A percentile compares a stretch with the other conserved stretches of the same genome.
Conservation (phyloP, 1,284 basidiomycete genomes). For the Boletellus sp. region DNA sequence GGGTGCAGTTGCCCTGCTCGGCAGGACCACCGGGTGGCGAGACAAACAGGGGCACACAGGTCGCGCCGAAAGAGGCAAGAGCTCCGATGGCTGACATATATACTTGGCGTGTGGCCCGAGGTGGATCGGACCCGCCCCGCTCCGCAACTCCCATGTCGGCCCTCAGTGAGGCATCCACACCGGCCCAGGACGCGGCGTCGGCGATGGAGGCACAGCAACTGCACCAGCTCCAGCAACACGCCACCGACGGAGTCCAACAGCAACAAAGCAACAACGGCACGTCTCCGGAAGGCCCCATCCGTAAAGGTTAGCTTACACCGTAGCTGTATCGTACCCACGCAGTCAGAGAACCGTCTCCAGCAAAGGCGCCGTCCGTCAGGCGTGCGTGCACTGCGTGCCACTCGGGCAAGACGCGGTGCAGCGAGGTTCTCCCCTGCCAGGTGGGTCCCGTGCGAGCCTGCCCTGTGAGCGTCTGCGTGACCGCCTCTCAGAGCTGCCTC, state of each 20-base stretch:
- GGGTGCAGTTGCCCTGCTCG: not conserved
- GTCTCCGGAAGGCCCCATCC: conserved; percentile 21
- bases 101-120: conserved; percentile 31
- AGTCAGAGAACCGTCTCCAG: conserved; percentile 35
- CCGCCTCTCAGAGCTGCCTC: conserved; percentile 59
- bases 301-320: conserved; percentile 29
- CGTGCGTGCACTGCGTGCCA: conserved; percentile 77
- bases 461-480: conserved; percentile 10
- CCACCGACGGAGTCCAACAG: conserved; percentile 30
- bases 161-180: conserved; percentile 57
- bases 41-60: conserved; percentile 24
- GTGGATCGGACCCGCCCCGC: conserved; percentile 34
- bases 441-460: conserved; percentile 34
- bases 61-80: conserved; percentile 13
- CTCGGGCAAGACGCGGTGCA: conserved; percentile 74
- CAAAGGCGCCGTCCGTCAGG: conserved; percentile 73
- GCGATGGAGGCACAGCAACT: conserved; percentile 57
- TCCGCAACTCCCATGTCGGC: conserved; percentile 60
- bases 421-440: conserved; percentile 75
- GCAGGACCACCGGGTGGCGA: conserved; percentile 10
- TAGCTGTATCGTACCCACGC: conserved; percentile 16
- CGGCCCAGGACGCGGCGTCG: conserved; percentile 57
- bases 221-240: conserved; percentile 50
- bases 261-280: conserved; percentile 38
- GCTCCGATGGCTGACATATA: conserved; percentile 27